Base-by-base conservation (phyloP, 306 rosid species). In the Vigna reflexopilosa region DNA sequence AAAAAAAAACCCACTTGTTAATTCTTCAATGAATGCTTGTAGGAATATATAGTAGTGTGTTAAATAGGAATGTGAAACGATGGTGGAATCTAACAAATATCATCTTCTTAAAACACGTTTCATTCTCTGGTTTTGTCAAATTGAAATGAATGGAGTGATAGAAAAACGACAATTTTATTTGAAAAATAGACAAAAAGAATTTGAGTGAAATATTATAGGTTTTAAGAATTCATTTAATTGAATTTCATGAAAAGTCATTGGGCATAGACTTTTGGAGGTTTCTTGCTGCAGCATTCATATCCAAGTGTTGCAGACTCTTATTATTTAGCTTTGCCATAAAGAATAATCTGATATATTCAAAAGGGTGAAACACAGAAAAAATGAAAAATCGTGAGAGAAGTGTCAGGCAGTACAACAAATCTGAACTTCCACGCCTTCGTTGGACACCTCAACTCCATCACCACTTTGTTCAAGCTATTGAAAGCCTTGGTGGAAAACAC, bases 381-480 rank as follows among this genome's bases (percentile, higher is more conserved):
- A 82, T 77, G 85, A 61, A 45, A 61, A 70, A 44, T 16, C 52
- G 64, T 15, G 47, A 70, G 67, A 82, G 63, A 11, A 28, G 70
- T 4, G 82, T 71, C 7, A 49, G 85, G 26, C 73, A 64, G 3
- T 82, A 82, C 70, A 45, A 54, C 69, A 82, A 82, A 55, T 82
- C 85, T 0, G 70, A 82, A 8, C 79, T 52, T 61, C 85, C 85
- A 19, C 82, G 85, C 57, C 82, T 82, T 9, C 78, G 85, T 3
- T 82, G 85, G 85, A 82, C 79, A 1, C 79, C 78, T 11, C 19
- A 82, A 36, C 85, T 82, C 70, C 85, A 82, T 34, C 14, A 47
- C 45, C 79, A 54, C 34, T 82, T 82, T 14, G 75, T 82, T 71
- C 50, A 71, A 71, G 85, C 64, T 45, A 81, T 82, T 45, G 4